Evolutionary conservation across 108 stramenopile genomes (phyloP), one percentile per base, ranked within the genome.

Genomic region (Cyclotella sp.): DNA sequence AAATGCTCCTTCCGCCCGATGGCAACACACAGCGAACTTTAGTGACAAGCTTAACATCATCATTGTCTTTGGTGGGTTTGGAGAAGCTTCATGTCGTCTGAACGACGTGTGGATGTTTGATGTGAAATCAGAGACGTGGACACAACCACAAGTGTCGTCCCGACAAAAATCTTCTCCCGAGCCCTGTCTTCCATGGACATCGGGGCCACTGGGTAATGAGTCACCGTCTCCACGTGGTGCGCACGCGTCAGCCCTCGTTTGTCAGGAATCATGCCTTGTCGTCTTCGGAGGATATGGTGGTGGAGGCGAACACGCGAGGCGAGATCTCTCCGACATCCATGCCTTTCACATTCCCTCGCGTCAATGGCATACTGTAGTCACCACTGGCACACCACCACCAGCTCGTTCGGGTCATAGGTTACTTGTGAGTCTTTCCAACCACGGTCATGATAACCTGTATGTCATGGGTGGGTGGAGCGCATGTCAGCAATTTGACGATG

Each of bases 201-300:
- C 73, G 16, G 69, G 75, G 61, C 86, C 84, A 18, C 24, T 44
- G 21, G 26, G 4, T 3, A 68, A 60, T 1, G 46, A 10, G 41
- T 44, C 66, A 9, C 75, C 75, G 34, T 71, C 57, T 26, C 91
- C 94, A 0, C 81, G 94, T 0, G 94, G 94, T 1, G 85, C 81
- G 0, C 94, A 95, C 57, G 72, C 88, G 14, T 84, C 90, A 12
- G 60, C 72, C n/a, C 24, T 93, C 19, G 57, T 90, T 18, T 55
- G 46, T 16, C 9, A 28, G 7, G 62, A 65, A 10, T 47, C 51
- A 44, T 64, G 73, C 13, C 73, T 93, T 18, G 45, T 84, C 19
- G 67, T 95, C 2, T 92, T 92, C 64, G 94, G 94, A 19, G 94
- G 94, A 0, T 93, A 95, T 70, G 94, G 94, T 24, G 94, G 94